These are phyloP conservation scores for Rhodotorula sp. DNA, from an alignment of 1,284 basidiomycete species.

Conservation along the genomic window DNA sequence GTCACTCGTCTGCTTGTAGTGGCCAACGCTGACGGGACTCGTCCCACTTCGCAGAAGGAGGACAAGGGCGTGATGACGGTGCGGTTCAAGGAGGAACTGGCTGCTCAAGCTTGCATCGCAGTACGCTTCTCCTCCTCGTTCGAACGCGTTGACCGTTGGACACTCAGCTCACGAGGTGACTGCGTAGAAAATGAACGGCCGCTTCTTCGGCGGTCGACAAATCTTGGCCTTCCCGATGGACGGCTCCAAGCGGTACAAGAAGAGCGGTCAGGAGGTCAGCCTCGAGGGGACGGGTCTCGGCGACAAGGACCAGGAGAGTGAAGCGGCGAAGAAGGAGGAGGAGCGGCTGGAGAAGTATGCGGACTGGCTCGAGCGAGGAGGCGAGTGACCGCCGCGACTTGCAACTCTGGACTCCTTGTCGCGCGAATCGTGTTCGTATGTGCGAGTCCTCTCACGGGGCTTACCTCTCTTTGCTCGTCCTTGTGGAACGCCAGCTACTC, in stretches of 20 bases:
- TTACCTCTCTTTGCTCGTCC: no score
- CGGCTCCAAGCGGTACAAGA: conserved; percentile 76
- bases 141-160: neutral
- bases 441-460: no score
- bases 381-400: conserved; percentile 1
- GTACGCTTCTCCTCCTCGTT: conserved; percentile 55
- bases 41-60: conserved; percentile 64
- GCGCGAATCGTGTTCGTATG: neutral
- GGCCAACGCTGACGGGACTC: neutral
- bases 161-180: neutral
- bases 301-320: conserved; percentile 60
- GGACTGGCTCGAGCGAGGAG: conserved; percentile 62
- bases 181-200: conserved; percentile 85
- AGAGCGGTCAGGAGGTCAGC: conserved; percentile 49
- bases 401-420: no score
- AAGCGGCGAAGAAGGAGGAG: conserved; percentile 67
- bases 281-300: conserved; percentile 46
- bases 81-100: conserved; percentile 82
- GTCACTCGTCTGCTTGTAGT: neutral
- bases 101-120: conserved; percentile 83
- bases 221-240: conserved; percentile 77
- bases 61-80: conserved; percentile 93
- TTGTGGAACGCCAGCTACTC: no score
- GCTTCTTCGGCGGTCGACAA: conserved; percentile 82
- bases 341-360: conserved; percentile 82